Evolutionary conservation across 768 basidiomycete genomes (phyloP), one percentile per base, ranked within the genome.

Genomic region (Hirschioporus abietinus): DNA sequence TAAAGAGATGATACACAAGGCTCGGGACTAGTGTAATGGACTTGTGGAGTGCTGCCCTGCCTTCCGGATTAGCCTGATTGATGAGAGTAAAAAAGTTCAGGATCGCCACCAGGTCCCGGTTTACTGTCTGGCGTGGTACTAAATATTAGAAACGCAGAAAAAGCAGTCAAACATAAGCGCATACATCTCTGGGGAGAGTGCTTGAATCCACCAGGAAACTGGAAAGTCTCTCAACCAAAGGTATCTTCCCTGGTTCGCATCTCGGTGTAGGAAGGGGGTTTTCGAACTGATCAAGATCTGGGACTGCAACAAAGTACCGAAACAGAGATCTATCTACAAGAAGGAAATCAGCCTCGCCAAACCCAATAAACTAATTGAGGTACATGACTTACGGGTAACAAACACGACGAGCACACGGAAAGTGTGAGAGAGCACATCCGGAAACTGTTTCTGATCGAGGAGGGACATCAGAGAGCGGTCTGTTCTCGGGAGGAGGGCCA

Each of bases 1-100:
- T 78, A 36, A 80, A 79, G 9, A 90, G 77, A 67, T 82, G 87
- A 35, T 82, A 69, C 23, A 92, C 80, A 27, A 93, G 74, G 0
- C 91, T 86, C 1, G 90, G 91, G 58, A 93, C 80, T 17, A 93
- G 71, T 12, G 79, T 79, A 58, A 79, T 80, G 0, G 89, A 88
- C 18, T 81, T 79, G 6, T 79, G 71, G 7, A 86, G 72, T 1
- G 79, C 71, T 0, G 67, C 71, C n/a, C 76, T 66, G 35, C 78
- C 78, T 62, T 81, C 81, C 0, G 76, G 66, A 64, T 84, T 79
- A 1, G 74, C 71, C 58, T 76, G 72, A 17, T 78, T 76, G 3
- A 86, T 74, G 35, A 77, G 77, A 17, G 77, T 72, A 64, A 86
- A 73, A 67, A 82, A 76, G 52, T 73, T 76, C 58, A 86, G 69